Conservation (phyloP, 1,139 yeast species). For the Eremothecium sinecaudum region DNA sequence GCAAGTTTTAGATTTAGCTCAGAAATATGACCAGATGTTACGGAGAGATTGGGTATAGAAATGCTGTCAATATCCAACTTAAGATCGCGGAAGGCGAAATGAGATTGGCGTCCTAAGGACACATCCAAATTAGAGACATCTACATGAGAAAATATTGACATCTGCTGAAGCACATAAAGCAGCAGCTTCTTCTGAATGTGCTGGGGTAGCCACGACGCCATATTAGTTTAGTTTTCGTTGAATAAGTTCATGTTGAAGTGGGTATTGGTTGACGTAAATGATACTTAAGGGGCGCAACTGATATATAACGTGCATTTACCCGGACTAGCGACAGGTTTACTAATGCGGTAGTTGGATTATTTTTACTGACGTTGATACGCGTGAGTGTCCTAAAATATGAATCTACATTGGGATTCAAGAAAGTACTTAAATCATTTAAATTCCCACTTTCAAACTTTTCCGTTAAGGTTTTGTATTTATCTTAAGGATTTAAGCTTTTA, state of each 20-base stretch:
- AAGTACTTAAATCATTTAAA: too few species aligned
- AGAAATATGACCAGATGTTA: conserved; percentile 55
- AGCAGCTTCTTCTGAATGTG: conserved; percentile 73
- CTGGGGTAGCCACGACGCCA: conserved; percentile 77
- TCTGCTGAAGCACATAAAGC: conserved; percentile 68
- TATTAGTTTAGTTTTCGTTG: conserved; percentile 13
- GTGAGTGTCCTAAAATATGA: too few species aligned
- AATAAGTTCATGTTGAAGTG: not conserved
- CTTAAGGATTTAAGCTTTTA: too few species aligned
- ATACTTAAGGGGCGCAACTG: not conserved
- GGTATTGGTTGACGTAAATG: not conserved
- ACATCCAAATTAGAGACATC: conserved; percentile 77
- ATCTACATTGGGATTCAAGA: too few species aligned
- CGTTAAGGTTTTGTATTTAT: too few species aligned
- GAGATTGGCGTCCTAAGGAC: conserved; percentile 50
- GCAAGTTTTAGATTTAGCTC: conserved; percentile 43
- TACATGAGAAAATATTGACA: conserved; percentile 73
- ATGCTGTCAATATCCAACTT: conserved; percentile 66
- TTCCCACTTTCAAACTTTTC: too few species aligned
- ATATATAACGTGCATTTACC: too few species aligned
- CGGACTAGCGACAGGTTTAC: too few species aligned
- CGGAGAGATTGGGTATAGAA: conserved; percentile 55
- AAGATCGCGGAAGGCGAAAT: conserved; percentile 52
- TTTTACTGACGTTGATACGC: too few species aligned
- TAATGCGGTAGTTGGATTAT: too few species aligned